Evolutionary conservation across 208 protist genomes (phyloP), one percentile per base, ranked within the genome.

Genomic region (Leishmania braziliensis): DNA sequence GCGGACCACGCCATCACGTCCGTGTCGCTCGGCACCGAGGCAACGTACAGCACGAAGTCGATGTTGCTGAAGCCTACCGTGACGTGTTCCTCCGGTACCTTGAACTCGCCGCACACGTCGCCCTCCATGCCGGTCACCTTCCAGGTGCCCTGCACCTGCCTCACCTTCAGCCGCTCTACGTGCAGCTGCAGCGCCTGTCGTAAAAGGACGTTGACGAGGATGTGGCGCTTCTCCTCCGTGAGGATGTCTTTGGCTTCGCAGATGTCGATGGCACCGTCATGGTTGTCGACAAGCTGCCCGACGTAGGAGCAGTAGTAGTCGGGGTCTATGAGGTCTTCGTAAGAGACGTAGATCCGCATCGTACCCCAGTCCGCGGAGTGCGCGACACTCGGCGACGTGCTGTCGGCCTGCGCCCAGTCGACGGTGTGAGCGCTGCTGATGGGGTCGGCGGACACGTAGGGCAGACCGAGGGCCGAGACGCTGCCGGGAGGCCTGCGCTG

Each of bases 31-130:
- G 89, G 88, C 5, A 74, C 90, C 16, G 92, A 75, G 2, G 86
- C 54, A 0, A 95, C 86, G 86, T 95, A 95, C 12, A 97, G n/a
- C 26, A 95, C 70, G 56, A 93, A 91, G 81, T 97, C 92, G 18
- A 70, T 68, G 58, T 84, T 78, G 9, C 33, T 69, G 16, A 95
- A 85, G 10, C 90, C 92, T 10, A 3, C 58, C 0, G 70, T 93
- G 46, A 51, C 12, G 84, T 95, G 88, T 4, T 9, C 20, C 0
- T 20, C 12, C 20, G 93, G 80, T 1, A 79, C 68, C 0, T 48
- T 23, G 60, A 79, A 73, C 2, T 43, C 26, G 9, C 18, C 18
- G 33, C 80, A 84, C 36, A 36, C 4, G 29, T 46, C 39, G 26
- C 29, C 53, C 16, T 0, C 1, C 74, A 86, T 87, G 5, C 20